phyloP scores from a whole-genome alignment of 371 early-diverging fungal genomes.

The Batkoa obscura region DNA sequence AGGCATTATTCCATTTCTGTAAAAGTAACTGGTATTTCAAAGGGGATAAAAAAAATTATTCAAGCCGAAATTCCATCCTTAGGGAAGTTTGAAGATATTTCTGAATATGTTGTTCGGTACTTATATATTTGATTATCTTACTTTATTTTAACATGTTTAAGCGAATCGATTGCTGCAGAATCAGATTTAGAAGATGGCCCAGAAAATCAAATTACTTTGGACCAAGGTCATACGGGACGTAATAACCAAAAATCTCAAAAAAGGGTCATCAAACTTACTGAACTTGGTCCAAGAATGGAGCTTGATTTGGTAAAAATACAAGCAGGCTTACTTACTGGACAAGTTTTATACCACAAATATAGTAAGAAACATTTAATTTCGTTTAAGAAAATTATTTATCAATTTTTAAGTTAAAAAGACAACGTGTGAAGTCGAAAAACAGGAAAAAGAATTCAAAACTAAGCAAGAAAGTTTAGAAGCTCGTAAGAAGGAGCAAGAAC shows the following conservation, averaged over 20 bases:
- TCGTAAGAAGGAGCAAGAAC: constrained; percentile 49
- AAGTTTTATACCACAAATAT: constrained; percentile 69
- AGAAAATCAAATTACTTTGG: constrained; percentile 43
- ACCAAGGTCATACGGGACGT: constrained; percentile 48
- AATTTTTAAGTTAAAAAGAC: constrained; percentile 39
- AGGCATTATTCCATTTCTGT: constrained; percentile 81
- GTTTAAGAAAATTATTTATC: neutral
- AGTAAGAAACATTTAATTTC: constrained; percentile 16
- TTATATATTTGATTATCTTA: neutral
- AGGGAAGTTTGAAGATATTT: constrained; percentile 63
- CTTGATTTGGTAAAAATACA: constrained; percentile 77
- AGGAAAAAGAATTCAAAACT: constrained; percentile 42
- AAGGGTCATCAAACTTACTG: constrained; percentile 66
- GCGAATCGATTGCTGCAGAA: constrained; percentile 69
- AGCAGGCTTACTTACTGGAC: constrained; percentile 79
- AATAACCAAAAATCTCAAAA: constrained; percentile 56
- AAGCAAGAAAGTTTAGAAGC: constrained; percentile 20
- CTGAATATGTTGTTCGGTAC: constrained; percentile 66
- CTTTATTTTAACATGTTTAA: constrained; percentile 2
- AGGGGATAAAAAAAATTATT: constrained; percentile 63
- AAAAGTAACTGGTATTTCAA: constrained; percentile 71
- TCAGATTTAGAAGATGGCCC: constrained; percentile 86
- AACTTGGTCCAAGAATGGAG: constrained; percentile 86
- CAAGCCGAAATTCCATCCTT: constrained; percentile 60
- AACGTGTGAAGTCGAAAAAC: constrained; percentile 39